Percentiles rank a stretch among this genome's conserved stretches.
Evolutionary conservation across 2,329 filamentous ascomycete species (phyloP).

Genomic region (Fusarium multiceps): DNA sequence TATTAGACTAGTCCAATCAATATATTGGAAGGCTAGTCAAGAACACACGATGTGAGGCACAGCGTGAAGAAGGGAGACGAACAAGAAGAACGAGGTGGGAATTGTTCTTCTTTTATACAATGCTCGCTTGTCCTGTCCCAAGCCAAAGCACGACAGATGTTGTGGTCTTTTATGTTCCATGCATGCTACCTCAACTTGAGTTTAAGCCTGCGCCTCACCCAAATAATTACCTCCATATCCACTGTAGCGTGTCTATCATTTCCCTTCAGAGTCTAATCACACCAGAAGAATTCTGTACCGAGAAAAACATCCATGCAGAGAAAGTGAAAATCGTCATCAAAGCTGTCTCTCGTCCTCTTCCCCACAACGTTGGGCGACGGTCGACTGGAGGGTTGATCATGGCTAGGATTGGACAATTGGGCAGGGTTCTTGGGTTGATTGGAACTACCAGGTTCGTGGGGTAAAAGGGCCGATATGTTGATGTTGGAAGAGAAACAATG

Average conservation of each 20-base stretch:
- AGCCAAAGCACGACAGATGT: slow-evolving; percentile 8
- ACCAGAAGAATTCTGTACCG: neutral
- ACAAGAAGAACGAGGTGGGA: neutral
- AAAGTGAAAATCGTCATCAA: slow-evolving; percentile 23
- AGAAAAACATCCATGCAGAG: neutral
- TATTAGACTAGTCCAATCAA: slow-evolving; percentile 25
- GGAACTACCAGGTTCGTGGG: slow-evolving; percentile 20
- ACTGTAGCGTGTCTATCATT: slow-evolving; percentile 14
- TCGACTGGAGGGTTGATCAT: slow-evolving; percentile 23
- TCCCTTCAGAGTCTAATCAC: slow-evolving; percentile 11
- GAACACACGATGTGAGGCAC: slow-evolving; percentile 10
- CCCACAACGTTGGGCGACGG: slow-evolving; percentile 23
- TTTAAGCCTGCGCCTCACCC: neutral
- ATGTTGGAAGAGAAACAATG: neutral
- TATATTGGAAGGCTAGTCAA: slow-evolving; percentile 15
- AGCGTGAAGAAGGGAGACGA: neutral
- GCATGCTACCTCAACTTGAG: neutral
- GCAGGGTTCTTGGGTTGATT: slow-evolving; percentile 12
- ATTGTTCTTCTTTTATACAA: slow-evolving; percentile 19
- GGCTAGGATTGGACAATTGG: slow-evolving; percentile 22
- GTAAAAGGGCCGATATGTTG: slow-evolving; percentile 41
- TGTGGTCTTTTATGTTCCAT: slow-evolving; percentile 14
- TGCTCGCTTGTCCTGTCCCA: neutral
- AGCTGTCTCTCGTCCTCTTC: slow-evolving; percentile 6
- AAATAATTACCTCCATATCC: slow-evolving; percentile 1